Evolutionary conservation across 2,329 filamentous ascomycete genomes (phyloP).

Genomic region (Aspergillus niger): DNA sequence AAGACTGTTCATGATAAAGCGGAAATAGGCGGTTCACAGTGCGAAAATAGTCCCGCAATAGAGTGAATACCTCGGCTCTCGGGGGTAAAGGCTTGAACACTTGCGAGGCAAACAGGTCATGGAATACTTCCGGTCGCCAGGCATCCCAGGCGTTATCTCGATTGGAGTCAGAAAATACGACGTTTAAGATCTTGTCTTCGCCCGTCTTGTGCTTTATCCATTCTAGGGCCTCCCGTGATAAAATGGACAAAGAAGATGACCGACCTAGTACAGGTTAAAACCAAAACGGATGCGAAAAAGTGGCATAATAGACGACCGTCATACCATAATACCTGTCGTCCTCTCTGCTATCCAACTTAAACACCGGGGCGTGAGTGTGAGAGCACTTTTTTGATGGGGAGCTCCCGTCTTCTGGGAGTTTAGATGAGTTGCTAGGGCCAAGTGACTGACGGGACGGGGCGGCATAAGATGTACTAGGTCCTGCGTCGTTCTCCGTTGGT

Average conservation of each 20-base stretch:
- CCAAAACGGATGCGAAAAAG: not conserved
- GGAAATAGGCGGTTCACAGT: constrained; percentile 98
- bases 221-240: constrained; percentile 91
- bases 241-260: constrained; percentile 92
- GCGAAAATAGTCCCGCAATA: constrained; percentile 88
- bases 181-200: constrained; percentile 84
- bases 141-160: constrained; percentile 88
- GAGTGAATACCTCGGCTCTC: constrained; percentile 79
- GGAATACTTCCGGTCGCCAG: constrained; percentile 95
- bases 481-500: not conserved
- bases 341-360: constrained; percentile 84
- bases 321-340: constrained; percentile 80
- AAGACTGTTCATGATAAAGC: constrained; percentile 90
- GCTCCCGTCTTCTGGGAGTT: constrained; percentile 28
- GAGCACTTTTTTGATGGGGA: constrained; percentile 45
- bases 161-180: constrained; percentile 78
- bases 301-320: not conserved
- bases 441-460: not conserved
- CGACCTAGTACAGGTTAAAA: constrained; percentile 60
- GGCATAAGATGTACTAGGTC: not conserved
- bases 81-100: constrained; percentile 79
- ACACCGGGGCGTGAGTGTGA: constrained; percentile 69
- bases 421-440: constrained; percentile 19
- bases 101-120: constrained; percentile 80
- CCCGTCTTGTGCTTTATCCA: constrained; percentile 97